Evolutionary conservation across 192 early-diverging fungal genomes (phyloP), one percentile per base, ranked within the genome.

Genomic region (Backusella parvicylindrica): DNA sequence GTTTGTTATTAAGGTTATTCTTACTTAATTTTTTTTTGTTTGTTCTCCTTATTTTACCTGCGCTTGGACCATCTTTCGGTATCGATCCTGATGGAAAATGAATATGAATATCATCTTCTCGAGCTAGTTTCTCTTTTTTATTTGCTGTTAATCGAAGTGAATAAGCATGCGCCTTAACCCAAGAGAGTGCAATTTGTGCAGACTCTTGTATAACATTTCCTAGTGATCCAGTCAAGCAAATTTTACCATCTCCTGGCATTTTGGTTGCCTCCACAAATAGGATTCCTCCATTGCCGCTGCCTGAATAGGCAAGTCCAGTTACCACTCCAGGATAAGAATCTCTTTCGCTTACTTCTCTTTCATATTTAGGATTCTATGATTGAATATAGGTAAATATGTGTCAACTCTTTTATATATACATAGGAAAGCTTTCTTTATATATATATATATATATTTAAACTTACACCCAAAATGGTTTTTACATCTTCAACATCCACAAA

Each of bases 161-260:
- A 63, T 83, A 79, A 16, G 90, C 86, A 79, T 94, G 91, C 8
- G 90, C 73, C 64, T 92, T 90, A 18, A 95, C 91, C 91, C 90
- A 95, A 18, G 92, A 88, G n/a, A 94, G 73, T 4, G 88, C 91
- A 63, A 96, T 86, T 73, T 89, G 84, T 3, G 92, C 90, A 41
- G 92, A 94, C 77, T 96, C 95, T 79, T 93, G 93, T 70, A 96
- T 93, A 3, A 96, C 95, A 71, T 93, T 90, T 0, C 95, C 95
- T 0, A 96, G 76, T 76, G 87, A 88, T 2, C 93, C 91, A 13
- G 92, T 95, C 26, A 95, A 78, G 49, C 86, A 85, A 21, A 93
- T 74, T 28, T 88, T 76, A 16, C 92, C 92, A 70, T 88, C 87
- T 18, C 92, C 94, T 37, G 92, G 84, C 84, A 93, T 91, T 75